Conservation (phyloP, 2,329 filamentous ascomycete species). For the Mollisiaceae sp. region DNA sequence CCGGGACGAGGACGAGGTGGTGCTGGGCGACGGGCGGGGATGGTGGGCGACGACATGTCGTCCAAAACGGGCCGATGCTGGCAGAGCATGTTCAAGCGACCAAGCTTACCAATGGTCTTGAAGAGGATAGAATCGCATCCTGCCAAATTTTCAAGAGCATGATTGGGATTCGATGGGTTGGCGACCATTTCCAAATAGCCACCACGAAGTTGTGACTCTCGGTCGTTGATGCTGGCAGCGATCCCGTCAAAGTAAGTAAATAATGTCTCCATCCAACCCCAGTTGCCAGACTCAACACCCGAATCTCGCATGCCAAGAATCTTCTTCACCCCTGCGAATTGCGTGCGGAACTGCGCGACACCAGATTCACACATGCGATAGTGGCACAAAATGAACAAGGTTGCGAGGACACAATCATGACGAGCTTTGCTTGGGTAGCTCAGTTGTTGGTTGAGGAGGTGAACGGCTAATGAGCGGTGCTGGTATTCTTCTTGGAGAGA, state of each 20-base stretch:
- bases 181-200: slow-evolving; percentile 66
- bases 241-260: slow-evolving; percentile 96
- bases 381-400: slow-evolving; percentile 84
- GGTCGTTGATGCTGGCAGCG: slow-evolving; percentile 88
- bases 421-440: slow-evolving; percentile 76
- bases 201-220: slow-evolving; percentile 78
- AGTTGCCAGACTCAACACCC: slow-evolving; percentile 65
- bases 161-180: slow-evolving; percentile 64
- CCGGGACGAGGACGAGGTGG: slow-evolving; percentile 43
- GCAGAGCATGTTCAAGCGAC: slow-evolving; percentile 82
- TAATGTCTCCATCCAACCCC: slow-evolving; percentile 88
- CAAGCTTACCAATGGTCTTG: slow-evolving; percentile 82
- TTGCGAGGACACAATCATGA: slow-evolving; percentile 86
- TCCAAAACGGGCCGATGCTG: slow-evolving; percentile 66
- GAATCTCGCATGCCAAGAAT: slow-evolving; percentile 78
- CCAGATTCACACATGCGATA: slow-evolving; percentile 95
- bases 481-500: slow-evolving; percentile 81
- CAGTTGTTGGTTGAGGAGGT: slow-evolving; percentile 82
- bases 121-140: slow-evolving; percentile 89
- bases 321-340: slow-evolving; percentile 92
- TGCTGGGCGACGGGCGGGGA: slow-evolving; percentile 37
- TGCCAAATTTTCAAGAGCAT: slow-evolving; percentile 75
- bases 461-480: slow-evolving; percentile 79
- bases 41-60: slow-evolving; percentile 44
- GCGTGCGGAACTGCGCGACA: slow-evolving; percentile 89